Evolutionary conservation across 1,284 basidiomycete species (phyloP), one percentile per base, ranked within the genome.

Genomic region (Ustilago bromivora): DNA sequence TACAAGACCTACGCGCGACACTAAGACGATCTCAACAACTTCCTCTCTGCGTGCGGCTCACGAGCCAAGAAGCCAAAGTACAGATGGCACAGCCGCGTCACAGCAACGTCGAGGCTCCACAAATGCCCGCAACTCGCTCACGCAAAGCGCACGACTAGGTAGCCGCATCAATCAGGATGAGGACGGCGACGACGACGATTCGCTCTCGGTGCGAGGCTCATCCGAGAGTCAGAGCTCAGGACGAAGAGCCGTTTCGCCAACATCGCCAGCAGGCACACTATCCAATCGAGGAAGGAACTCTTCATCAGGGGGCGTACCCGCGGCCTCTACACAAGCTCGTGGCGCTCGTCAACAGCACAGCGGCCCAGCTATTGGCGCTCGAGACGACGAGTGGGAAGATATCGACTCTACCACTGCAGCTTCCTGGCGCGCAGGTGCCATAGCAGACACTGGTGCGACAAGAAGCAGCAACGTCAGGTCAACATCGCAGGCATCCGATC

Each of bases 331-430:
- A 10, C 31, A 19, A 17, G 31, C 32, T 17, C 46, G 53, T 34
- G 19, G 43, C 35, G 15, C 61, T 12, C 19, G 54, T 12, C 43
- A 31, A 15, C 61, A 35, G 28, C 23, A 38, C 34, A 36, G 23
- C n/a, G 49, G 23, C 28, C 9, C 49, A 31, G 13, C 53, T 9
- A 31, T 12, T 8, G 49, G 19, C 17, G n/a, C 49, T 1, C 47
- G 57, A 64, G 74, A 76, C 4, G 74, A 71, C 13, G 74, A 68
- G 6, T 72, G 74, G 74, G 65, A 68, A 60, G 74, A 76, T 19
- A 32, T 71, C 17, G 68, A 68, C 2, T 13, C 61, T 32, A 36
- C 51, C 6, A 35, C 53, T 17, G 35, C 60, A 8, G 31, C 58
- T 31, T 32, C 47, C 41, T 17, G 58, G 9, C 36, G 36, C 17